Conservation (phyloP, 352 stramenopile genomes). For the Phytophthora quininea region DNA sequence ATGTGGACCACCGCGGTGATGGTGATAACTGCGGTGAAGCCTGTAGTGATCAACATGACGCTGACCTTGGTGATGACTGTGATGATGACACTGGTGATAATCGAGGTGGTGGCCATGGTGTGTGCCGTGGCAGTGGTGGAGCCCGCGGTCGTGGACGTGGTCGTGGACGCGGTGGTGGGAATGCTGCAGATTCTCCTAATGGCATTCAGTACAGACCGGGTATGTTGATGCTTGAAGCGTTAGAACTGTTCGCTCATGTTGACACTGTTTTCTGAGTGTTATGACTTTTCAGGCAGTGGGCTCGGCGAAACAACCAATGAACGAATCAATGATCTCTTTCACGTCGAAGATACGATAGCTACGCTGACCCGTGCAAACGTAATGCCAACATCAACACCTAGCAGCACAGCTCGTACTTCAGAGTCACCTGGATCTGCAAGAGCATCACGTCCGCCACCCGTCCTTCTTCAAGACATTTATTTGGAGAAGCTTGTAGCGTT, state of each 20-base stretch:
- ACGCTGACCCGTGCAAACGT: neutral
- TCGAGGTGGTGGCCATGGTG: neutral
- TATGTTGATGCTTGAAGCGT: neutral
- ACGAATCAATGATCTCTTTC: neutral
- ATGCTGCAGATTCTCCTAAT: neutral
- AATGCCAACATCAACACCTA: neutral
- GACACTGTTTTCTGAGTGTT: neutral
- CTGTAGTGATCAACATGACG: no score
- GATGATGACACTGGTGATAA: neutral
- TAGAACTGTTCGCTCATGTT: neutral
- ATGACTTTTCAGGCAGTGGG: neutral
- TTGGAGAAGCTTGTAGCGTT: slow-evolving; percentile 13
- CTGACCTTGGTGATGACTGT: no score
- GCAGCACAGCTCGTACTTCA: no score
- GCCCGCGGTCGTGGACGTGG: neutral
- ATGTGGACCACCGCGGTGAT: no score
- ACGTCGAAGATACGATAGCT: neutral
- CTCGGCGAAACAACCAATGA: neutral
- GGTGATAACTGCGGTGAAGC: no score
- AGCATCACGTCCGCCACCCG: neutral
- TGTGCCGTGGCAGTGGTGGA: neutral
- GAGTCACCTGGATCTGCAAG: no score
- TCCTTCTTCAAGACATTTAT: slow-evolving; percentile 7
- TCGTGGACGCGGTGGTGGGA: neutral
- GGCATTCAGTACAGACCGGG: neutral